Percentiles rank a stretch among this genome's conserved stretches.
These are phyloP conservation scores for Paecilomyces niveus DNA, from an alignment of 2,329 filamentous ascomycete genomes.

Conservation along the genomic window DNA sequence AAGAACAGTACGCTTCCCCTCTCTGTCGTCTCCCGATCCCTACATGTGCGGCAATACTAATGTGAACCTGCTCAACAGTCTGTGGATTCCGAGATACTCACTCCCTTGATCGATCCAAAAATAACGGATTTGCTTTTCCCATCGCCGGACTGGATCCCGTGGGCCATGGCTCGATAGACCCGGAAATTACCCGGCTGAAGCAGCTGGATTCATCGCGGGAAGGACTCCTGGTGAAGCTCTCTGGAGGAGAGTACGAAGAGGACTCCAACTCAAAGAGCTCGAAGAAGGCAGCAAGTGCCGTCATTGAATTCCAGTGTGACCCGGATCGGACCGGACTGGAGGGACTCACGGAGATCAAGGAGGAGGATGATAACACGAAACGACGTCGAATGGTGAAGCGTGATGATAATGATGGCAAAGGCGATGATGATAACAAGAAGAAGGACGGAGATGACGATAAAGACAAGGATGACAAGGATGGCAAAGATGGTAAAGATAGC, in stretches of 20 bases:
- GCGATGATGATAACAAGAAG: slow-evolving; percentile 22
- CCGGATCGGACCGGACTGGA: slow-evolving; percentile 65
- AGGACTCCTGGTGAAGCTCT: slow-evolving; percentile 63
- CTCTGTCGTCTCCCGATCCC: neutral
- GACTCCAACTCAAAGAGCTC: slow-evolving; percentile 38
- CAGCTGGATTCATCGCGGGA: slow-evolving; percentile 60
- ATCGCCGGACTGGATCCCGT: slow-evolving; percentile 66
- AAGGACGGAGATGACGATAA: slow-evolving; percentile 11
- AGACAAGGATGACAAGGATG: slow-evolving; percentile 17
- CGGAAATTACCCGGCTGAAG: slow-evolving; percentile 59
- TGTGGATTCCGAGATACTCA: slow-evolving; percentile 63
- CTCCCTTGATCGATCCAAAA: slow-evolving; percentile 41
- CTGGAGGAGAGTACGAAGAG: slow-evolving; percentile 50
- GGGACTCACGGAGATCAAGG: slow-evolving; percentile 24
- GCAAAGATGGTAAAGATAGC: slow-evolving; percentile 19
- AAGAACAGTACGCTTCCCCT: slow-evolving; percentile 24
- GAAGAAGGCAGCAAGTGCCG: slow-evolving; percentile 54
- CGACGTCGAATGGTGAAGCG: no score
- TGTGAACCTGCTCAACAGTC: slow-evolving; percentile 41
- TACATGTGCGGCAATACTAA: neutral
- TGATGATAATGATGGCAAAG: slow-evolving; percentile 6
- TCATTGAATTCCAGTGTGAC: slow-evolving; percentile 83
- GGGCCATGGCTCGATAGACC: slow-evolving; percentile 45
- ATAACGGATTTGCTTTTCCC: slow-evolving; percentile 54
- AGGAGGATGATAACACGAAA: slow-evolving; percentile 19